These are phyloP conservation scores for Telfairia occidentalis DNA, from an alignment of 331 rosid species.

Conservation along the genomic window DNA sequence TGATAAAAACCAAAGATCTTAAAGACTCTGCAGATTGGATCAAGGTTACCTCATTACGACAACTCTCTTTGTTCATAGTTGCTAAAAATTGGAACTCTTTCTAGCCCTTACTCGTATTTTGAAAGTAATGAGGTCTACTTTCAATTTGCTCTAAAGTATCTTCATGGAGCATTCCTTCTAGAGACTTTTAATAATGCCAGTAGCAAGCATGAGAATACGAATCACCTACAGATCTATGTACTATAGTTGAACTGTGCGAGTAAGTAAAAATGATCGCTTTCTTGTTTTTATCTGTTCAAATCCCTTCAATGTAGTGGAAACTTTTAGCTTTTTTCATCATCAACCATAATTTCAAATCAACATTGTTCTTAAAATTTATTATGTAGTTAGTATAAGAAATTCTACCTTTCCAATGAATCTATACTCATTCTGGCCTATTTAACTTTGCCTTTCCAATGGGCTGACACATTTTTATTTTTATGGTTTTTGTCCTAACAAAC, in stretches of 20 bases:
- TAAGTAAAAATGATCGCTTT: slow-evolving; percentile 20
- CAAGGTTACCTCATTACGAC: slow-evolving; percentile 42
- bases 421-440: too few species aligned
- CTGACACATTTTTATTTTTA: neutral
- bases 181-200: slow-evolving; percentile 32
- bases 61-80: slow-evolving; percentile 15
- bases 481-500: neutral
- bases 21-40: slow-evolving; percentile 49
- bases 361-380: neutral
- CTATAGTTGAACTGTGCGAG: slow-evolving; percentile 51
- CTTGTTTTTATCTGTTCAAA: neutral
- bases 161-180: slow-evolving; percentile 52
- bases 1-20: slow-evolving; percentile 50
- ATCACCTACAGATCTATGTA: slow-evolving; percentile 40
- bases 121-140: slow-evolving; percentile 67
- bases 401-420: neutral
- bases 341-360: neutral
- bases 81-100: neutral
- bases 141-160: slow-evolving; percentile 68
- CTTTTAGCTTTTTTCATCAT: too few species aligned
- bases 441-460: too few species aligned
- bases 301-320: neutral
- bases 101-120: slow-evolving; percentile 15
- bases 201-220: slow-evolving; percentile 38
- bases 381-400: neutral